Evolutionary conservation across 768 basidiomycete species (phyloP), one percentile per base, ranked within the genome.

Genomic region (Tylopilus sp.): DNA sequence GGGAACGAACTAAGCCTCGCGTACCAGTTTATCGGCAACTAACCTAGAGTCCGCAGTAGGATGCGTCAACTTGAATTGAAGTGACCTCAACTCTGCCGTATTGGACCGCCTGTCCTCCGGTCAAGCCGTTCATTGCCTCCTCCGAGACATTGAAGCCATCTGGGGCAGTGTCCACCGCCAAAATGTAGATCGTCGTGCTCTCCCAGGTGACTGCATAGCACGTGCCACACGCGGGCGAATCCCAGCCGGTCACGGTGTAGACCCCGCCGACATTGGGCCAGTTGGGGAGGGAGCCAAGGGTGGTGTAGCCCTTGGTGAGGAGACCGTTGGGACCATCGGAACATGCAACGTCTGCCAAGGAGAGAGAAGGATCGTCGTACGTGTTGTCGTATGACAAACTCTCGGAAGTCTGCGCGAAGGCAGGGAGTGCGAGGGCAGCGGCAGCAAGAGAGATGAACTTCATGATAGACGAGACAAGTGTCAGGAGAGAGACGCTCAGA

Each of bases 121-220:
- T 84, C 53, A 84, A 62, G 13, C 57, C 58, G 53, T 83, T 75
- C 80, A 84, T 79, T n/a, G 82, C 80, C 20, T 59, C 66, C 55
- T 74, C 58, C 1, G 79, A 75, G 25, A 83, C 63, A 50, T 78
- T 80, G 57, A 80, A 82, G 7, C 73, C 75, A 0, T 55, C 54
- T 3, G 4, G 23, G 10, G 59, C 55, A 17, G 43, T 42, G 36
- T 71, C 72, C 10, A 73, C 59, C 6, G 69, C 71, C 48, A 68
- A 50, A 4, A 64, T 43, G 13, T 18, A 2, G 36, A 73, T 36
- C 2, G 56, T 61, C 5, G 3, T 57, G 26, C n/a, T 41, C 3
- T 40, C 47, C 35, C 67, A 71, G 4, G 65, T 71, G 48, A 71
- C 36, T 1, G 58, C 3, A 45, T 66, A 70, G 35, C 69, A 72